Conservation (phyloP, 805 yeast species). For the Nakazawaea ernobii region DNA sequence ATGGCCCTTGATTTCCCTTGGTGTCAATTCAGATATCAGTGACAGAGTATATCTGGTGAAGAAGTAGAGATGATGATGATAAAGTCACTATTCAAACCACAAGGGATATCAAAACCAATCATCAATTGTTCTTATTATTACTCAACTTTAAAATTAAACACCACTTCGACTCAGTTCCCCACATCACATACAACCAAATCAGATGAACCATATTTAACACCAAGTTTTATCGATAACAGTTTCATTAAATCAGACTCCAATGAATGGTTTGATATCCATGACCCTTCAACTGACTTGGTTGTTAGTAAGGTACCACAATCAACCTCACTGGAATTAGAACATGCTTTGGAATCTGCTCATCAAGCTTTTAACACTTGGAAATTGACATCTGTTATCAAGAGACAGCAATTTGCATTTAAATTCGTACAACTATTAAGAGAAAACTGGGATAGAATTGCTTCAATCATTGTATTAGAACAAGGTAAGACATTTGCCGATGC, state of each 20-base stretch:
- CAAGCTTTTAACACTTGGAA: conserved; percentile 57
- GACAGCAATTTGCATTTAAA: conserved; percentile 64
- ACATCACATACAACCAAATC: conserved; percentile 29
- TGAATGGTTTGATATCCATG: conserved; percentile 64
- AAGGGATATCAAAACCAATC: neutral
- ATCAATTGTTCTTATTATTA: neutral
- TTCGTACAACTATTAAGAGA: conserved; percentile 57
- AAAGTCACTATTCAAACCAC: no score
- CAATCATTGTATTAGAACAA: conserved; percentile 61
- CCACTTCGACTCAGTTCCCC: conserved; percentile 34
- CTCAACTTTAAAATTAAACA: conserved; percentile 17
- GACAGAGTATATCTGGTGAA: no score
- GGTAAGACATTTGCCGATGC: conserved; percentile 77
- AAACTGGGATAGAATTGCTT: conserved; percentile 65
- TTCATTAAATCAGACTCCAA: conserved; percentile 42
- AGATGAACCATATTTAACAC: conserved; percentile 43
- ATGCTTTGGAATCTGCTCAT: conserved; percentile 61
- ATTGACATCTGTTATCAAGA: conserved; percentile 39
- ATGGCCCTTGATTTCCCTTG: neutral
- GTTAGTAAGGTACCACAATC: conserved; percentile 69
- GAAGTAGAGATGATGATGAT: no score
- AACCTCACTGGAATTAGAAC: conserved; percentile 57
- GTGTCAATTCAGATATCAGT: neutral
- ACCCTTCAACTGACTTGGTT: conserved; percentile 68
- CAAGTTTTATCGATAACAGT: conserved; percentile 45